A percentile compares a stretch with the other conserved stretches of the same genome.
phyloP scores from a whole-genome alignment of 2,329 filamentous ascomycete genomes.

The Cercospora canescens region DNA sequence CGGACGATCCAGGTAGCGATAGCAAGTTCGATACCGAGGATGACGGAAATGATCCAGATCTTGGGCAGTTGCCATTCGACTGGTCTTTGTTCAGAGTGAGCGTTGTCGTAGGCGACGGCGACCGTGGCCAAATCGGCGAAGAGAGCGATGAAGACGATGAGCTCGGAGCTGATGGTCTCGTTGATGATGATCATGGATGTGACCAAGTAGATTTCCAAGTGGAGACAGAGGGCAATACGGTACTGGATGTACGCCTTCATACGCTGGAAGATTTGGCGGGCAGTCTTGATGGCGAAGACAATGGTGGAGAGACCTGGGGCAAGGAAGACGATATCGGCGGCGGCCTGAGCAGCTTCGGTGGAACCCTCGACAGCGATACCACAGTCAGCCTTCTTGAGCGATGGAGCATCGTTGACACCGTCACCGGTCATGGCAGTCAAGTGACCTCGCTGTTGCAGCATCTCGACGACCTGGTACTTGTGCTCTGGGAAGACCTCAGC shows the following conservation, averaged over 20 bases:
- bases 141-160: constrained; percentile 77
- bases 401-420: constrained; percentile 72
- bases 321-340: constrained; percentile 73
- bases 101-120: constrained; percentile 77
- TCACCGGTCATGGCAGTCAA: constrained; percentile 77
- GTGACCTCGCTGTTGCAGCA: constrained; percentile 72
- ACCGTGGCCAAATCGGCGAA: constrained; percentile 80
- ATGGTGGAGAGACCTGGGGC: constrained; percentile 71
- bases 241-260: constrained; percentile 79
- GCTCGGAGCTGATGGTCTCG: constrained; percentile 70
- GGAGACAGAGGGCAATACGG: constrained; percentile 72
- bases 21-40: constrained; percentile 68
- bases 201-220: constrained; percentile 74
- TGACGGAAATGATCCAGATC: constrained; percentile 74
- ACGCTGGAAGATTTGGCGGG: constrained; percentile 74
- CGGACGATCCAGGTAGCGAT: constrained; percentile 72
- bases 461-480: constrained; percentile 75
- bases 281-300: constrained; percentile 71
- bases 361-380: constrained; percentile 73
- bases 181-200: constrained; percentile 79
- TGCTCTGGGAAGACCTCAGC: constrained; percentile 74
- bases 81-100: constrained; percentile 71
- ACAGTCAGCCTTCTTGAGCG: constrained; percentile 72
- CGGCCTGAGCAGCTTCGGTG: constrained; percentile 70
- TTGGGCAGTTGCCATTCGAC: constrained; percentile 81